Conservation (phyloP, 331 rosid genomes). For the Quercus lobata region DNA sequence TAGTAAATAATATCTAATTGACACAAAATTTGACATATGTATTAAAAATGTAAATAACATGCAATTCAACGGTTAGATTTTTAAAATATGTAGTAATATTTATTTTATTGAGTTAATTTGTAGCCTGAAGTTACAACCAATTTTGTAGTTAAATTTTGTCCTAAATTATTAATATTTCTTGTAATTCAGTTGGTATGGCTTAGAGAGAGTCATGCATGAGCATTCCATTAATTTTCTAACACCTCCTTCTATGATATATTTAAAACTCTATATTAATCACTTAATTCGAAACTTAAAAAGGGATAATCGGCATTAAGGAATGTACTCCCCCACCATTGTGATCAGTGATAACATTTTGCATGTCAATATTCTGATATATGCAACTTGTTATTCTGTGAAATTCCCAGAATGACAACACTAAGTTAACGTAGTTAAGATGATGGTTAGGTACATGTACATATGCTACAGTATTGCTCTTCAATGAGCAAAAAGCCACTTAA, state of each 20-base stretch:
- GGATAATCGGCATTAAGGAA: neutral
- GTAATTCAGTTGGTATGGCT: no score
- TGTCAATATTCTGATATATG: neutral
- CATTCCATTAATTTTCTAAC: neutral
- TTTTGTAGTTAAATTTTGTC: no score
- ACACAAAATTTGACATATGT: no score
- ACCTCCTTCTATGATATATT: neutral
- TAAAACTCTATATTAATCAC: neutral
- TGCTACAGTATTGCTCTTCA: conserved; percentile 14
- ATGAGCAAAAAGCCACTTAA: neutral
- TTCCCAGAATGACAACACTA: neutral
- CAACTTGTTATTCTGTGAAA: neutral
- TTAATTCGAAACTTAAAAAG: neutral
- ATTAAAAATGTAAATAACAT: no score
- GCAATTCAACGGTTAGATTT: no score
- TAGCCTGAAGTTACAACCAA: no score
- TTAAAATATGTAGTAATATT: no score
- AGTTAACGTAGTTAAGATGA: neutral
- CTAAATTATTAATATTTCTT: no score
- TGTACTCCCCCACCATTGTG: neutral
- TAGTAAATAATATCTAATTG: no score
- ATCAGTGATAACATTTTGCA: neutral
- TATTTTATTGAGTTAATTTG: no score
- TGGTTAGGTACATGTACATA: neutral
- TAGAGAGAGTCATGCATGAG: neutral